A percentile compares a stretch with the other conserved stretches of the same genome.
Conservation (phyloP, 176 grass and related monocot species). For the Alopecurus myosuroides region DNA sequence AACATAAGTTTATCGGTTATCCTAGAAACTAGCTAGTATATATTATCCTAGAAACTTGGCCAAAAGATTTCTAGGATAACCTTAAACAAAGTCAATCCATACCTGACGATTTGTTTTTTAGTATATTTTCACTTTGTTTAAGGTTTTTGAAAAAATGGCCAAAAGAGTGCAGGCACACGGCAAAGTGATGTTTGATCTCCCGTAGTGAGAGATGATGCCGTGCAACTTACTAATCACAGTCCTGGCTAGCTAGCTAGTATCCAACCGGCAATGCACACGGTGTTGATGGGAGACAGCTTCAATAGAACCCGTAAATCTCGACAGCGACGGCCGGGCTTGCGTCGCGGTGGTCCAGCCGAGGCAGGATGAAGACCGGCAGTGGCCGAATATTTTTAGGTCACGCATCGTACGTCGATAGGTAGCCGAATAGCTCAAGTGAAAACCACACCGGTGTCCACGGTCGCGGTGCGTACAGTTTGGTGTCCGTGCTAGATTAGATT, state of each 20-base stretch:
- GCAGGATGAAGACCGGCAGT: neutral
- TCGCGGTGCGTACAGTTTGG: neutral
- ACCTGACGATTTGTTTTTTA: no score
- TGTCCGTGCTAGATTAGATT: neutral
- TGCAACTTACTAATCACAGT: neutral
- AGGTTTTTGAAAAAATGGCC: no score
- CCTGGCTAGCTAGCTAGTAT: neutral
- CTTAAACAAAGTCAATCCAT: no score
- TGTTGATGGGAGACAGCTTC: slow-evolving; percentile 7
- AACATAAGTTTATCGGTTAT: no score
- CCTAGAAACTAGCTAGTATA: no score
- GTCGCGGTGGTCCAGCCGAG: neutral
- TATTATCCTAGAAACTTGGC: no score
- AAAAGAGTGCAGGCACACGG: no score
- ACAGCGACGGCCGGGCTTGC: neutral
- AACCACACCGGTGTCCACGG: neutral
- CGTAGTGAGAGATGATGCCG: neutral
- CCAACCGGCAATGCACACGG: slow-evolving; percentile 19
- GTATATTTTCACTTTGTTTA: no score
- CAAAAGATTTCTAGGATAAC: no score
- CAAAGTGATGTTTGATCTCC: no score
- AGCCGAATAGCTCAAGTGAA: neutral
- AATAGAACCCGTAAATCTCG: neutral
- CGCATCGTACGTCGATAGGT: slow-evolving; percentile 10
- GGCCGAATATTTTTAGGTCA: neutral